Evolutionary conservation across 208 protist genomes (phyloP), one percentile per base, ranked within the genome.

Genomic region (Wallacemonas sp.): DNA sequence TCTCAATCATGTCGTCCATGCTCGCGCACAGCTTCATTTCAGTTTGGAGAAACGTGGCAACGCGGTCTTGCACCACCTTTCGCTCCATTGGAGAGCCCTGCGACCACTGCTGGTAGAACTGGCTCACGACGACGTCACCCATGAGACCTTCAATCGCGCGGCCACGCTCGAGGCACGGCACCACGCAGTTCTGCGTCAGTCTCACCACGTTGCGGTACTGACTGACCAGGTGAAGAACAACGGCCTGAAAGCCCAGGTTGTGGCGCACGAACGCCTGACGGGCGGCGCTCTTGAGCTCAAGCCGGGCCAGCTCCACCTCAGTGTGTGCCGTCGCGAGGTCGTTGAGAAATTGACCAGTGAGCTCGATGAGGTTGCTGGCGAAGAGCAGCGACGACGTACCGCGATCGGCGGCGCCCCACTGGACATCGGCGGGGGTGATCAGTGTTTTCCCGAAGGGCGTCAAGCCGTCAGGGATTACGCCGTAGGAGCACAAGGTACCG

Each of bases 211-310:
- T 38, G 6, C 66, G 54, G 26, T 45, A 75, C 36, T 76, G 38
- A 28, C 31, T 47, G 47, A 46, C 67, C 2, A 79, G 54, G 55
- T 81, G 79, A 12, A 68, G n/a, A 6, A 55, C 63, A 49, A 76
- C 73, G 45, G 79, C 66, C 47, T 80, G 79, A 41, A 85, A 70
- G 19, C 65, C 71, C n/a, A 69, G 58, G 71, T 85, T 85, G 53
- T 70, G 55, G 15, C 56, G 65, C 41, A 85, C 56, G 27, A 69
- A 61, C 9, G 62, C 74, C 26, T 62, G 46, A 14, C 72, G 62
- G 0, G 79, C 79, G 6, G 60, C 62, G 51, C 79, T 85, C 8
- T 68, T 70, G 41, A 85, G 71, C 68, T 81, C 75, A 22, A 72
- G n/a, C 14, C 68, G 67, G 17, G 72, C 51, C 21, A 60, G 42